phyloP scores from a whole-genome alignment of 2,329 filamentous ascomycete species.

The Myriosclerotinia duriaeana region DNA sequence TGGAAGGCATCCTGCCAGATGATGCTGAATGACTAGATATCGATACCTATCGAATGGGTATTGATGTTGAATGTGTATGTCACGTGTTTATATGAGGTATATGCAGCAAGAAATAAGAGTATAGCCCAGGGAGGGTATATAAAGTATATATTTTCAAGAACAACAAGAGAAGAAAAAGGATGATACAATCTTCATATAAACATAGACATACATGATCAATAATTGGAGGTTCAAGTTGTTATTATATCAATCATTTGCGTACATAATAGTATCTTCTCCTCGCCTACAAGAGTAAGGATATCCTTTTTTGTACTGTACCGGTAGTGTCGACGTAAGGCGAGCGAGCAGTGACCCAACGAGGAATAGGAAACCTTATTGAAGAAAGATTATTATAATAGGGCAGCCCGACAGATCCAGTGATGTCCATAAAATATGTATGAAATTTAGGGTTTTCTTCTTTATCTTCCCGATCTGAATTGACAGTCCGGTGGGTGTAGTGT shows the following conservation, averaged over 20 bases:
- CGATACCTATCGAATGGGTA: neutral
- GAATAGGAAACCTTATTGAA: slow-evolving; percentile 7
- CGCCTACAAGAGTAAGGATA: slow-evolving; percentile 14
- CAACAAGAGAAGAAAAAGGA: neutral
- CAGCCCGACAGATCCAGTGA: neutral
- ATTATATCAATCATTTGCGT: slow-evolving; percentile 10
- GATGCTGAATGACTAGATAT: neutral
- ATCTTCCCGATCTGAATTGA: neutral
- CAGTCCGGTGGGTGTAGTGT: no score
- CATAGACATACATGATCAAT: neutral
- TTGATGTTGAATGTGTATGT: neutral
- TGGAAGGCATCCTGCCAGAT: slow-evolving; percentile 29
- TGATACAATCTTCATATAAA: neutral
- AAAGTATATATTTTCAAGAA: neutral
- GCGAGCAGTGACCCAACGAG: slow-evolving; percentile 11
- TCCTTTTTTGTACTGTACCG: slow-evolving; percentile 14
- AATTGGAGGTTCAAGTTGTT: neutral
- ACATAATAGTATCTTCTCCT: slow-evolving; percentile 14
- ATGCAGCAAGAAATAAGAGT: neutral
- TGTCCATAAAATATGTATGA: no score
- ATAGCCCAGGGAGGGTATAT: neutral
- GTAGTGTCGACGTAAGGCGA: neutral
- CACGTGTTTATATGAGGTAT: neutral
- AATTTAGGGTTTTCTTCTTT: slow-evolving; percentile 3
- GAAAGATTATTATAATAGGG: neutral